These are phyloP conservation scores for Vigna hirtella DNA, from an alignment of 306 rosid species.

Conservation along the genomic window DNA sequence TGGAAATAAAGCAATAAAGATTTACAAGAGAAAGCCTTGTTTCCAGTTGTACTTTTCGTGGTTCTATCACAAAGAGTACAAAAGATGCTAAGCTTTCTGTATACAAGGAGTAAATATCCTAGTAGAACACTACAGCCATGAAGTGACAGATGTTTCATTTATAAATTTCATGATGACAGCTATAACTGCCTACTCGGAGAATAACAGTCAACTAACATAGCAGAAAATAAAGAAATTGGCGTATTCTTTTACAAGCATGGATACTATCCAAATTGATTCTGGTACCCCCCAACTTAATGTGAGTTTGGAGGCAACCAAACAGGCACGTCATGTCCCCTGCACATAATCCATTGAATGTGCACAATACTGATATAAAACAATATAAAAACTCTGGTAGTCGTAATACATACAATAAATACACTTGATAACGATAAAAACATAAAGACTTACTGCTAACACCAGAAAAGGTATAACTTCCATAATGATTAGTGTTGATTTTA, in stretches of 20 bases:
- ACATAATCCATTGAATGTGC: slow-evolving; percentile 6
- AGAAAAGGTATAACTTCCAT: slow-evolving; percentile 99
- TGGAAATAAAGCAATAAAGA: too few relatives aligned
- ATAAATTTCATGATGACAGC: too few relatives aligned
- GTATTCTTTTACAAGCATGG: not conserved
- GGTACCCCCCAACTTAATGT: not conserved
- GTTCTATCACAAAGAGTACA: too few relatives aligned
- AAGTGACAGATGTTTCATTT: too few relatives aligned
- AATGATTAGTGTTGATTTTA: slow-evolving; percentile 92
- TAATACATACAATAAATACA: slow-evolving; percentile 23
- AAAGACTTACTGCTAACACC: slow-evolving; percentile 87
- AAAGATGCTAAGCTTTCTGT: too few relatives aligned
- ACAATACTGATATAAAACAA: slow-evolving; percentile 20
- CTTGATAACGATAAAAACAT: slow-evolving; percentile 27
- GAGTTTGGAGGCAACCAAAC: not conserved
- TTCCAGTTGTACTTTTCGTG: too few relatives aligned
- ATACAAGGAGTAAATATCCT: too few relatives aligned
- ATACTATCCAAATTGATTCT: not conserved
- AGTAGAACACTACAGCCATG: too few relatives aligned
- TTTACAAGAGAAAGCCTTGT: too few relatives aligned
- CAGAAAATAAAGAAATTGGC: too few relatives aligned
- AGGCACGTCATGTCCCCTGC: not conserved
- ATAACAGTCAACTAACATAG: too few relatives aligned
- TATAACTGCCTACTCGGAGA: too few relatives aligned
- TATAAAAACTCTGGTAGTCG: slow-evolving; percentile 7